Evolutionary conservation across 345 rosid genomes (phyloP).

Genomic region (Salix caprea): DNA sequence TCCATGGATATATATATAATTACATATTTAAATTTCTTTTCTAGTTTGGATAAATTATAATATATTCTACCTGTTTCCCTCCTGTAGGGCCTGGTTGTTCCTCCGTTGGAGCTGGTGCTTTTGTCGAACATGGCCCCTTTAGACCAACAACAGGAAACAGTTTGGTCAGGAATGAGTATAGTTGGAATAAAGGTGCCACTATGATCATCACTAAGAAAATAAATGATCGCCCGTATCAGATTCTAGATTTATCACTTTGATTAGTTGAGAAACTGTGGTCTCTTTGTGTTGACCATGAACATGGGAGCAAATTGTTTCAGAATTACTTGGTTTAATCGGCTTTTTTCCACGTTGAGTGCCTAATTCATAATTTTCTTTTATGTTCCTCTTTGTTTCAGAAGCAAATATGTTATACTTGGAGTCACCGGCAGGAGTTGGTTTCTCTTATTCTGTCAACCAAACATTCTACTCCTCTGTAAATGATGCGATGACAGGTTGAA

Average conservation of each 20-base stretch:
- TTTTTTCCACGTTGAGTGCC: too few relatives aligned
- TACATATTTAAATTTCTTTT: neutral
- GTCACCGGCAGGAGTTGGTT: constrained; percentile 19
- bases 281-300: too few relatives aligned
- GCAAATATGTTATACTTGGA: constrained; percentile 17
- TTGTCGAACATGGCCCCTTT: constrained; percentile 7
- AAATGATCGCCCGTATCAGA: too few relatives aligned
- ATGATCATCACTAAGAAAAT: too few relatives aligned
- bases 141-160: neutral
- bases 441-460: constrained; percentile 5
- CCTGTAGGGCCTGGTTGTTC: constrained; percentile 13
- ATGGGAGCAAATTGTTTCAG: too few relatives aligned
- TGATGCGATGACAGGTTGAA: constrained; percentile 4
- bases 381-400: neutral
- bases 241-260: too few relatives aligned
- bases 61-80: too few relatives aligned
- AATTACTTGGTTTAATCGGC: too few relatives aligned
- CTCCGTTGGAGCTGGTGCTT: constrained; percentile 10
- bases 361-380: neutral
- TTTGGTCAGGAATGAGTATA: constrained; percentile 1
- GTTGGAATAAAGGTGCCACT: constrained; percentile 15
- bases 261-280: too few relatives aligned
- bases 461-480: constrained; percentile 2
- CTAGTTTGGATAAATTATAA: neutral
- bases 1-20: too few relatives aligned